These are phyloP conservation scores for Raphanus sativus DNA, from an alignment of 345 rosid species.

Conservation along the genomic window DNA sequence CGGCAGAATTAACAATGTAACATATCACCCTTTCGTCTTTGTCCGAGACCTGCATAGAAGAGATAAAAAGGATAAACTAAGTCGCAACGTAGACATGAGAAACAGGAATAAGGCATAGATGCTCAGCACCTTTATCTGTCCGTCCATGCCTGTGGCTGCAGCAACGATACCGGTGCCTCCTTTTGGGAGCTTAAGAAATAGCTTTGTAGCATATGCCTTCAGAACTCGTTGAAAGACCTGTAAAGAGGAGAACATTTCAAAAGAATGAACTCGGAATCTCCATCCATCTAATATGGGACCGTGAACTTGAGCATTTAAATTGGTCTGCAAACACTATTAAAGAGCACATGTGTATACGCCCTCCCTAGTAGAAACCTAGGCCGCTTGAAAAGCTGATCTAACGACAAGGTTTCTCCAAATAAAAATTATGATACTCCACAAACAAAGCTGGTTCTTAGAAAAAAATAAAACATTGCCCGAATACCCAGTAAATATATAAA, in stretches of 20 bases:
- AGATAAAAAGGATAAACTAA: background rate
- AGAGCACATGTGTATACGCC: background rate
- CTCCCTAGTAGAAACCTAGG: conserved; percentile 4
- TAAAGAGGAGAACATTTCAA: conserved; percentile 17
- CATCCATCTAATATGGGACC: background rate
- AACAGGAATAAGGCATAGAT: conserved; percentile 6
- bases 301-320: conserved; percentile 2
- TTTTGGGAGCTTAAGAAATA: conserved; percentile 81
- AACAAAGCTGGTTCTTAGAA: conserved; percentile 13
- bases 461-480: conserved; percentile 5
- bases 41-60: conserved; percentile 69
- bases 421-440: conserved; percentile 5
- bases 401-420: conserved; percentile 17
- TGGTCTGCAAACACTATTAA: background rate
- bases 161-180: conserved; percentile 97
- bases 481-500: conserved; percentile 1
- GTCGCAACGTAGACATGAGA: conserved; percentile 16
- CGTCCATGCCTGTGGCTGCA: conserved; percentile 97
- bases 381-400: conserved; percentile 13
- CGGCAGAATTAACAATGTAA: conserved; percentile 93
- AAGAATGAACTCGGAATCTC: conserved; percentile 14
- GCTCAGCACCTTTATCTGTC: conserved; percentile 78
- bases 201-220: conserved; percentile 92
- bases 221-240: conserved; percentile 95
- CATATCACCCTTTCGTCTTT: conserved; percentile 93